Conservation (phyloP, 1,284 basidiomycete genomes). For the Marasmius sp. region DNA sequence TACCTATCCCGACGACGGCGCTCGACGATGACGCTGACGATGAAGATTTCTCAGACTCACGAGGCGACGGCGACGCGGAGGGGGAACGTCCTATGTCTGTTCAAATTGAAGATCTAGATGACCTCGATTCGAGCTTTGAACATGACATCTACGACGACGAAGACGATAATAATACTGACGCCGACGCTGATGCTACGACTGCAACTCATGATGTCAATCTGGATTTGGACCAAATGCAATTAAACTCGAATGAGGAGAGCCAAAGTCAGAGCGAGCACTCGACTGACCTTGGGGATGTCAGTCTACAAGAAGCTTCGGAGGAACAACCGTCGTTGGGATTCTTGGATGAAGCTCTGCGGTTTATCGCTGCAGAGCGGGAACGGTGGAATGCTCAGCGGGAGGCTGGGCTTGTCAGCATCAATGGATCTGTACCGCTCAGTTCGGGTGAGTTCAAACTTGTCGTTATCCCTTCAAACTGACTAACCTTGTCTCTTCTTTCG, state of each 20-base stretch:
- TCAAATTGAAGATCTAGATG: constrained; percentile 13
- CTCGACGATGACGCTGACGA: constrained; percentile 18
- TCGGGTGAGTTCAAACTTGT: background rate
- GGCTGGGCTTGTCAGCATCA: constrained; percentile 13
- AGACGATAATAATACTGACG: constrained; percentile 12
- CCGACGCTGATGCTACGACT: constrained; percentile 1
- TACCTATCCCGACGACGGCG: constrained; percentile 11
- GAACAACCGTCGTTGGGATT: constrained; percentile 58
- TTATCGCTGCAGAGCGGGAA: constrained; percentile 65
- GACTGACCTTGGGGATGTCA: constrained; percentile 4
- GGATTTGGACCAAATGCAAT: constrained; percentile 4
- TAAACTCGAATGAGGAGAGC: constrained; percentile 4
- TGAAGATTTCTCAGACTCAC: constrained; percentile 18
- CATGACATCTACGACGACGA: constrained; percentile 19
- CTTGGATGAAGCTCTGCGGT: constrained; percentile 62
- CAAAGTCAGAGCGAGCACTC: background rate
- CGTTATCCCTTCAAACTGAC: constrained; percentile 23
- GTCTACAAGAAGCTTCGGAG: constrained; percentile 13
- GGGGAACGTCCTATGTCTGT: constrained; percentile 7
- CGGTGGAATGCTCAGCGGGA: constrained; percentile 48
- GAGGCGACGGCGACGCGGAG: background rate
- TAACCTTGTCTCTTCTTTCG: constrained; percentile 37
- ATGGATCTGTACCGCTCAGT: constrained; percentile 15
- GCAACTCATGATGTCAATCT: constrained; percentile 12
- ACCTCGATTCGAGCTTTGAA: constrained; percentile 11